Conservation (phyloP, 2,329 filamentous ascomycete genomes). For the Aspergillus fructus region DNA sequence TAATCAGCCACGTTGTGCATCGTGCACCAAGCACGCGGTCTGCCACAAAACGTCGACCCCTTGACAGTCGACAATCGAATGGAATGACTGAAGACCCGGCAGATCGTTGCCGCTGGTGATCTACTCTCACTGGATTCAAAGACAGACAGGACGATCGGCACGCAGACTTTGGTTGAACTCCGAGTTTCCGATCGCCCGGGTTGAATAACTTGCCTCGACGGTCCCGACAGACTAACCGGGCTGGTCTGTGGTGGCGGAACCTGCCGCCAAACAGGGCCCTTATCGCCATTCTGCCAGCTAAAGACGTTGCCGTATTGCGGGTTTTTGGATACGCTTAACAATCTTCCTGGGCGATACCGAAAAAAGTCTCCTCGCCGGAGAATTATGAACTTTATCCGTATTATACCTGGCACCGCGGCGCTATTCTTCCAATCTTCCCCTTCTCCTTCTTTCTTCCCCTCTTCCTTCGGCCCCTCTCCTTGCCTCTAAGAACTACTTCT, state of each 20-base stretch:
- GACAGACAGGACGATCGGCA: background rate
- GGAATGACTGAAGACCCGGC: no score
- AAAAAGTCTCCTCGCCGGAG: background rate
- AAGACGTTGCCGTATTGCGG: background rate
- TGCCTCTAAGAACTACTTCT: background rate
- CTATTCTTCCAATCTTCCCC: slow-evolving; percentile 2
- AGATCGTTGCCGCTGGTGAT: background rate
- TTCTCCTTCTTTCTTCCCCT: background rate
- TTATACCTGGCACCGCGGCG: background rate
- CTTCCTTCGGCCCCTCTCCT: background rate
- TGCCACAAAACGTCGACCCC: background rate
- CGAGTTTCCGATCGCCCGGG: background rate
- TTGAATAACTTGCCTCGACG: background rate
- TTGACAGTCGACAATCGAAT: background rate
- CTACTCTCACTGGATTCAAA: no score
- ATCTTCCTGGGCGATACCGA: no score
- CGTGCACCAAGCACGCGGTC: background rate
- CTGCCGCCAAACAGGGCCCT: background rate
- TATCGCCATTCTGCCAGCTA: slow-evolving; percentile 4
- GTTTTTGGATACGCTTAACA: background rate
- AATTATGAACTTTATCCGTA: slow-evolving; percentile 1
- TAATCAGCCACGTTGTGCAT: background rate
- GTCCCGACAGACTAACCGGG: background rate
- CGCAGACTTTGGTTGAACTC: background rate
- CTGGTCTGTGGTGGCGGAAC: background rate